Conservation (phyloP, 2,329 filamentous ascomycete species). For the Colletotrichum endophyticum region DNA sequence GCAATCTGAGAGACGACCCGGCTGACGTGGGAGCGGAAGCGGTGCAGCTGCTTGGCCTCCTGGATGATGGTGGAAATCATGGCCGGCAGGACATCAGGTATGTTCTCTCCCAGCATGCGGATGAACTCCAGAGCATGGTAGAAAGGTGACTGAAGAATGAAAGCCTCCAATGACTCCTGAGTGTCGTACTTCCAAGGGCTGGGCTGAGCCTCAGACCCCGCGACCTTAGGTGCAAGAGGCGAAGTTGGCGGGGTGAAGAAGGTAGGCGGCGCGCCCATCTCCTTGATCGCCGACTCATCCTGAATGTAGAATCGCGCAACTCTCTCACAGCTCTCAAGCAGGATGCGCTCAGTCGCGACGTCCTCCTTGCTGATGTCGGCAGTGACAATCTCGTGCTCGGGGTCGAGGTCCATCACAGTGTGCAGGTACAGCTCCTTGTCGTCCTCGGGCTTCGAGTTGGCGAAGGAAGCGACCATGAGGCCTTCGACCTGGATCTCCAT, state of each 20-base stretch:
- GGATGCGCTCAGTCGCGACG: constrained; percentile 20
- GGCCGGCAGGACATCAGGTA: constrained; percentile 27
- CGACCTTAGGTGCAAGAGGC: neutral
- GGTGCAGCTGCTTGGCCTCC: constrained; percentile 32
- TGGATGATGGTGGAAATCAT: constrained; percentile 29
- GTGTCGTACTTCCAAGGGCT: constrained; percentile 27
- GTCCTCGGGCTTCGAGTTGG: constrained; percentile 29
- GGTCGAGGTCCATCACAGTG: constrained; percentile 42
- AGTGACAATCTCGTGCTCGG: constrained; percentile 40
- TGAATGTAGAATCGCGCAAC: constrained; percentile 36
- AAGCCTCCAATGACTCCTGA: constrained; percentile 28
- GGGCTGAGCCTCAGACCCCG: neutral
- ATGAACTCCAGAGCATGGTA: constrained; percentile 32
- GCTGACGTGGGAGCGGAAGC: constrained; percentile 31
- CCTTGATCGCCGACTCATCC: constrained; percentile 7
- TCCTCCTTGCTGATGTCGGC: neutral
- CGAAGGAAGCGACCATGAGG: constrained; percentile 35
- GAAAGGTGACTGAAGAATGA: constrained; percentile 37
- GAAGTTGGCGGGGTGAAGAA: constrained; percentile 12
- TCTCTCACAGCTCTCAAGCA: constrained; percentile 40
- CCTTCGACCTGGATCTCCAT: constrained; percentile 37
- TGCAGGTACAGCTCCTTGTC: constrained; percentile 40
- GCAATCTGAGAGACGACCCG: constrained; percentile 17
- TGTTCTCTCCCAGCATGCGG: constrained; percentile 25
- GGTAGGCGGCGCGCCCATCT: neutral